Base-by-base conservation (phyloP, 495 filamentous ascomycete species). In the Hypoxylon rickii region DNA sequence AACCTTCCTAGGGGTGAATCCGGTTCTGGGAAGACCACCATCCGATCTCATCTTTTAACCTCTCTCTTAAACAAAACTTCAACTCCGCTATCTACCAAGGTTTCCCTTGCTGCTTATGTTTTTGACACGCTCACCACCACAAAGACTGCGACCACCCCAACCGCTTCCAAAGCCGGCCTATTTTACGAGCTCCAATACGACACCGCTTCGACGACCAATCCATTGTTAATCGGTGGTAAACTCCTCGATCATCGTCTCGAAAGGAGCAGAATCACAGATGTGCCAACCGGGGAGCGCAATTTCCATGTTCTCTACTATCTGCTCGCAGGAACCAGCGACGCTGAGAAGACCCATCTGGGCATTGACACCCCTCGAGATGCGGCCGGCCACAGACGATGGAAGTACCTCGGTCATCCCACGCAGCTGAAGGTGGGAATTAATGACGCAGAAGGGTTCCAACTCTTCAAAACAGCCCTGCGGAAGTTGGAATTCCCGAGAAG, bases 151-250 rank as follows among this genome's bases (percentile, higher is more conserved):
- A 96, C 92, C 4, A 96, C 92, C 0, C 92, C 92, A 1, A 96
- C 90, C 4, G 94, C 94, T 18, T 97, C 93, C 11, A 97, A 96
- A 70, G 87, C 94, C 4, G 94, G 94, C 51, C 82, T 98, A 11
- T 96, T 96, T 64, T 89, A 90, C 69, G 94, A 98, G 63, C 77
- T 98, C 20, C 94, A 98, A 71, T 98, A 97, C 61, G 92, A 98
- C 68, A 93, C 89, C 5, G 82, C 89, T 1, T 87, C 92, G 0
- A 86, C 87, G 1, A 83, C 87, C 37, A 86, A 83, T 58, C 91
- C 92, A 7, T 84, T 88, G 10, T 76, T 98, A 33, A 89, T 97
- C 55, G 94, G 94, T 67, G 93, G 89, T 44, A 97, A 98, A 72
- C 73, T 98, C 12, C 80, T 98, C 37, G 94, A 97, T 62, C 93